These are phyloP conservation scores for Hortiboletus flavorubellus DNA, from an alignment of 768 basidiomycete species.

Conservation along the genomic window DNA sequence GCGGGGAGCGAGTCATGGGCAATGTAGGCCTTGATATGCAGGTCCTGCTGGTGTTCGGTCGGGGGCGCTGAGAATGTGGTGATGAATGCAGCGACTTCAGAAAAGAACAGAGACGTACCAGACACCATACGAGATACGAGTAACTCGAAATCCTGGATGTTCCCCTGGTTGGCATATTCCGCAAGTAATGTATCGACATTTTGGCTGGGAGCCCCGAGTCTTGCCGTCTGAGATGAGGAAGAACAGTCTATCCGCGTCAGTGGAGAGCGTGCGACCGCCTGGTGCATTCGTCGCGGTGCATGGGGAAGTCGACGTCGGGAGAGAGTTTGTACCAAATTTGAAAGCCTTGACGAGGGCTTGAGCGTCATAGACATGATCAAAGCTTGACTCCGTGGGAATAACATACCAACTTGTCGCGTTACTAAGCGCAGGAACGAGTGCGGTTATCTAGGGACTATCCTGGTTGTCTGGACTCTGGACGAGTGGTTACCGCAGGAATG, in stretches of 20 bases:
- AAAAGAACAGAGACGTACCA: slow-evolving; percentile 33
- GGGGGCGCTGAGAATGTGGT: slow-evolving; percentile 32
- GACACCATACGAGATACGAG: slow-evolving; percentile 41
- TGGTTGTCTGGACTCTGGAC: slow-evolving; percentile 22
- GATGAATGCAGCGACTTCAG: neutral
- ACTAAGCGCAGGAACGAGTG: too few species aligned
- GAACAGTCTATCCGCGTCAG: neutral
- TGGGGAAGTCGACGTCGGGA: slow-evolving; percentile 4
- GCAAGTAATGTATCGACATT: too few species aligned
- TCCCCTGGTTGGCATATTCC: too few species aligned
- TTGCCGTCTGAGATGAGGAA: too few species aligned
- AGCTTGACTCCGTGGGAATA: neutral
- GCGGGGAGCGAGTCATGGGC: slow-evolving; percentile 2
- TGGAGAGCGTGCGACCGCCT: slow-evolving; percentile 6
- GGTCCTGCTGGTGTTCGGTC: slow-evolving; percentile 58
- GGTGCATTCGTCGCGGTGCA: slow-evolving; percentile 19
- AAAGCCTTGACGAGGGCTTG: slow-evolving; percentile 3
- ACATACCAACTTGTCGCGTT: too few species aligned
- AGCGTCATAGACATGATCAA: neutral
- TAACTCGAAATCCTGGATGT: slow-evolving; percentile 40
- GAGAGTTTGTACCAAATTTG: neutral
- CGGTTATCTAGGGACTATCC: slow-evolving; percentile 2
- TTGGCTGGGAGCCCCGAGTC: too few species aligned
- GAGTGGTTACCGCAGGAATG: neutral
- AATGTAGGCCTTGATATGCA: slow-evolving; percentile 70